Evolutionary conservation across 768 basidiomycete genomes (phyloP).

Genomic region (Psilocybe cubensis): DNA sequence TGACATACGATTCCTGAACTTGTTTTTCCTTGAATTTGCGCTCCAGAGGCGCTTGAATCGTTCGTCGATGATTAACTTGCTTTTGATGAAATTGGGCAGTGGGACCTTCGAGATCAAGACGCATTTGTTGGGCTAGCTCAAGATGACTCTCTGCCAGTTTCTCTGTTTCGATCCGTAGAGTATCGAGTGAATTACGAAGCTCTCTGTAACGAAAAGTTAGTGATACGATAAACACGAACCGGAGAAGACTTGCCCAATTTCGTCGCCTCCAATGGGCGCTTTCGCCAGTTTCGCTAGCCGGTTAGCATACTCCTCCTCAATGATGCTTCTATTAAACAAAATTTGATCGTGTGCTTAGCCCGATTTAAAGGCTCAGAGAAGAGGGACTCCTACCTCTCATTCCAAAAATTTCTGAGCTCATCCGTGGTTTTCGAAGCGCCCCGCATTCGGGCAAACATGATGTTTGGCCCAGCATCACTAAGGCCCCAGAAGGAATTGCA

Average conservation of each 20-base stretch:
- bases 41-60: conserved; percentile 75
- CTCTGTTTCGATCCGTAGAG: conserved; percentile 81
- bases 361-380: conserved; percentile 10
- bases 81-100: conserved; percentile 62
- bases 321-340: conserved; percentile 59
- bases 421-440: conserved; percentile 86
- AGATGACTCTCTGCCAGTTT: conserved; percentile 74
- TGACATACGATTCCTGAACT: conserved; percentile 81
- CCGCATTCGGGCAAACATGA: conserved; percentile 86
- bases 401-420: conserved; percentile 88
- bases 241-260: conserved; percentile 78
- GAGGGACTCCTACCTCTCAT: conserved; percentile 92
- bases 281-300: conserved; percentile 81
- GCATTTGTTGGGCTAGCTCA: conserved; percentile 73
- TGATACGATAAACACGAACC: conserved; percentile 1
- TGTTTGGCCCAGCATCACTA: conserved; percentile 85
- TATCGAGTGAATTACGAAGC: conserved; percentile 78
- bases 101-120: conserved; percentile 69
- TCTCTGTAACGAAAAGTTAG: conserved; percentile 52
- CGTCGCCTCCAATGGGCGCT: conserved; percentile 77
- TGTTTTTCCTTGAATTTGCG: conserved; percentile 89
- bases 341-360: conserved; percentile 11
- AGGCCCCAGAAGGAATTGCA: conserved; percentile 97
- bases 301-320: conserved; percentile 95
- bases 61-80: conserved; percentile 71